phyloP scores from a whole-genome alignment of 495 filamentous ascomycete species.

The Hypoxylon subgilvum region DNA sequence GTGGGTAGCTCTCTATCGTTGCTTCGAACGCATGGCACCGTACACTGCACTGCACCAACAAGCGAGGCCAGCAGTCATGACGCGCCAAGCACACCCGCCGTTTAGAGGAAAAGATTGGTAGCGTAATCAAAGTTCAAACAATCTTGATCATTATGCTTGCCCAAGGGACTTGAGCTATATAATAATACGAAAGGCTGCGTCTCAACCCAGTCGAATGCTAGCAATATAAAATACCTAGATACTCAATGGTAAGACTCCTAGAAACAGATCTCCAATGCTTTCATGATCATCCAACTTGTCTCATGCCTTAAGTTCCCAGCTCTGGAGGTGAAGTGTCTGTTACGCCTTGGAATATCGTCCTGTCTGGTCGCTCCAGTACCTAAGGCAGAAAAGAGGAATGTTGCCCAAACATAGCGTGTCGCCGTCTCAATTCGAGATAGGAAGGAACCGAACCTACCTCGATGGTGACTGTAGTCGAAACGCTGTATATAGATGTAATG shows the following conservation, averaged over 20 bases:
- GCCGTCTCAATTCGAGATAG: not conserved
- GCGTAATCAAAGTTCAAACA: conserved; percentile 23
- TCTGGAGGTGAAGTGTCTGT: not conserved
- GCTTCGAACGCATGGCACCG: conserved; percentile 4
- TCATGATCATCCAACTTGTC: not conserved
- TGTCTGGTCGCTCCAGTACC: not conserved
- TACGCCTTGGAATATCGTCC: not conserved
- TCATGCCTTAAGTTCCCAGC: not conserved
- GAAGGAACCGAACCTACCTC: too few relatives aligned
- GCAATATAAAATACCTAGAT: not conserved
- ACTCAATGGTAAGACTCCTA: not conserved
- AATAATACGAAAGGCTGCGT: not conserved
- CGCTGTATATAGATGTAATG: not conserved
- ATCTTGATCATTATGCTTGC: conserved; percentile 14
- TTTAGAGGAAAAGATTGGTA: conserved; percentile 15
- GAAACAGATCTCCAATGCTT: not conserved
- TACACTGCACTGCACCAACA: conserved; percentile 17
- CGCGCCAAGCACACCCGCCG: conserved; percentile 27
- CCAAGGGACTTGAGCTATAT: not conserved
- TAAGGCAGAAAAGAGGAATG: not conserved
- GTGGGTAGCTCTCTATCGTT: conserved; percentile 6
- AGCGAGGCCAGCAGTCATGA: conserved; percentile 18
- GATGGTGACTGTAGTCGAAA: too few relatives aligned
- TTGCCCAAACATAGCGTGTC: not conserved
- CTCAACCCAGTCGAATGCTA: not conserved